Base-by-base conservation (phyloP, 169 alveolate genomes). In the Cystoisospora suis region DNA sequence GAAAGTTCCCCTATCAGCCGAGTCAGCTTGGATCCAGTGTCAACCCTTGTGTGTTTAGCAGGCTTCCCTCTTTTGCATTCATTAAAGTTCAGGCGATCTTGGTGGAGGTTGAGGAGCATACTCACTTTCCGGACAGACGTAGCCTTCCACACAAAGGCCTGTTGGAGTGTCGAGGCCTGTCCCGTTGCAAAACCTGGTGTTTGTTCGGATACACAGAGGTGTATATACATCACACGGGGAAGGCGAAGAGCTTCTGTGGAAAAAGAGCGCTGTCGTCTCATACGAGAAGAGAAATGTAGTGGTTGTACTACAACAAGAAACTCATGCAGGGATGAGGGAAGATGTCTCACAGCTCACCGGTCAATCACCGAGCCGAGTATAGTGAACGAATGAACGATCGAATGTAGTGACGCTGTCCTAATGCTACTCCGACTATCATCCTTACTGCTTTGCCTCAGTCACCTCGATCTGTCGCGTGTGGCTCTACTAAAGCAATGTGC, bases 181-280 rank as follows among this genome's bases (percentile, higher is more conserved):
- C 17, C 47, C 93, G 58, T 88, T 95, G 79, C 97, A 95, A 89
- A 94, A 95, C 42, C 85, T 87, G 77, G 9, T 53, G 9, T 53
- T 53, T 7, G 29, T 34, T 12, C 61, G 61, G n/a, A 49, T 49
- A n/a, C n/a, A n/a, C n/a, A n/a, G n/a, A n/a, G n/a, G n/a, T n/a
- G n/a, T n/a, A n/a, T 49, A 20, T 49, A 20, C 9, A 27, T 65
- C 29, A 0, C 38, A 65, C 38, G n/a, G n/a, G n/a, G n/a, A 65
- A 65, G 6, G 44, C 36, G 42, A 9, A 49, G n/a, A 20, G 9
- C n/a, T 12, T 49, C 20, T 49, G n/a, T 12, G 61, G 61, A 9
- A 49, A 49, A 49, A 12, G 20, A 20, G 20, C n/a, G 20, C 20
- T 9, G n/a, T 12, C 61, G 61, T 49, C 61, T 49, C 61, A 20